Evolutionary conservation across 345 rosid genomes (phyloP).

Genomic region (Eucalyptus decipiens): DNA sequence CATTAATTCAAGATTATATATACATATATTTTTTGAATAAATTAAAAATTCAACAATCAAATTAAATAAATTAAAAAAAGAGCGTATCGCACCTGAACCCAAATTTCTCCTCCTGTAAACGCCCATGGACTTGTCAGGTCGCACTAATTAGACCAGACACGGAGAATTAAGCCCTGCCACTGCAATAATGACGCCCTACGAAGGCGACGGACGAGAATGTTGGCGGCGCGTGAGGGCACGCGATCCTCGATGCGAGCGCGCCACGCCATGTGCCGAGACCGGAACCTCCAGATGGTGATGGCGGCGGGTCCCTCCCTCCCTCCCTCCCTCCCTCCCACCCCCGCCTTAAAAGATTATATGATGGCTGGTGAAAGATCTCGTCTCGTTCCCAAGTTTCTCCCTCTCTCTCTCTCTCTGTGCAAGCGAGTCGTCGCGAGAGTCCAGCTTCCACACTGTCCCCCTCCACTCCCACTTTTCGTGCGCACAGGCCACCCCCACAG

Average conservation of each 20-base stretch:
- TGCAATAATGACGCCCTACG: background rate
- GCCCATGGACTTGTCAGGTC: background rate
- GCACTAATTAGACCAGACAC: background rate
- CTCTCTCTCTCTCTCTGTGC: background rate
- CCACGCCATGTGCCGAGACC: background rate
- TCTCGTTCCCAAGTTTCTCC: background rate
- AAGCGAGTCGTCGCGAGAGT: background rate
- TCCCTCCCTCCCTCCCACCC: background rate
- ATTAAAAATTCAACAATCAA: rapidly evolving
- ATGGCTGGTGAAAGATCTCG: background rate
- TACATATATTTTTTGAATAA: no score
- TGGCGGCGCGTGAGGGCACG: background rate
- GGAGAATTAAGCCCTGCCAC: background rate
- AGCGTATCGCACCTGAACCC: no score
- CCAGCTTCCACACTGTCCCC: background rate
- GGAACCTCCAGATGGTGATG: background rate
- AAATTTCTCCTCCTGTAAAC: no score
- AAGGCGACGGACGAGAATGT: background rate
- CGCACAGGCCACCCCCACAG: background rate
- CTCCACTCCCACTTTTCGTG: background rate
- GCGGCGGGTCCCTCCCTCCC: background rate
- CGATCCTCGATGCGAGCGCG: background rate
- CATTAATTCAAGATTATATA: no score
- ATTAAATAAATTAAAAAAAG: no score
- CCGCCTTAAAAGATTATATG: background rate